Evolutionary conservation across 108 stramenopile genomes (phyloP).

Genomic region (Cylindrotheca closterium): DNA sequence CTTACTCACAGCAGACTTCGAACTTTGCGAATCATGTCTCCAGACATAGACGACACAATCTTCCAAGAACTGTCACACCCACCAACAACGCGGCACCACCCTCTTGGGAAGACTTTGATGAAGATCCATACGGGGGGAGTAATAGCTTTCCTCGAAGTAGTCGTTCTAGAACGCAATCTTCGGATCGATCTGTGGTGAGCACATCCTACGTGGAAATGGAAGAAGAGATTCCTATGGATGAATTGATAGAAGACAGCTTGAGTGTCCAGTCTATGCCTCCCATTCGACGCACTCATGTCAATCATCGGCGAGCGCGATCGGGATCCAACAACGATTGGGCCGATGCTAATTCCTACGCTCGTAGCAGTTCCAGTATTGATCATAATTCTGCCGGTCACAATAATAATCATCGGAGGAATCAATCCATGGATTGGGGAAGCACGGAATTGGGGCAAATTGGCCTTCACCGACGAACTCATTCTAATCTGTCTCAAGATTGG

Average conservation of each 20-base stretch:
- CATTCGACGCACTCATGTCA: not conserved
- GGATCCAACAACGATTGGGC: not conserved
- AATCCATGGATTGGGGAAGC: not conserved
- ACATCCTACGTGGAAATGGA: slow-evolving; percentile 18
- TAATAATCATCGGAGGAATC: not conserved
- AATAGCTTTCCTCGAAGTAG: not conserved
- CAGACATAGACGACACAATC: not conserved
- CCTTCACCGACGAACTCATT: not conserved
- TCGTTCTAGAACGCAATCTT: not conserved
- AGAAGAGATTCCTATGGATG: slow-evolving; percentile 49
- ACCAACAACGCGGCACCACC: not conserved
- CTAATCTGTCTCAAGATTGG: not conserved
- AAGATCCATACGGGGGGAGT: slow-evolving; percentile 1
- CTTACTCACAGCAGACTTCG: not conserved
- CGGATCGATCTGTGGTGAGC: not conserved
- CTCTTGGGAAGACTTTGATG: slow-evolving; percentile 29
- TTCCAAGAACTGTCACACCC: slow-evolving; percentile 15
- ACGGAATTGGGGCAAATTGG: not conserved
- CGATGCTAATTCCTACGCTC: not conserved
- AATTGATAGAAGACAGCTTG: slow-evolving; percentile 13
- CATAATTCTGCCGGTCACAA: too few species aligned
- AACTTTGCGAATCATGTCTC: not conserved
- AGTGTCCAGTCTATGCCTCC: not conserved
- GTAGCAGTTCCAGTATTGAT: not conserved
- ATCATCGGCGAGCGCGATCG: not conserved